Evolutionary conservation across 148 eudicot genomes (phyloP).

Genomic region (Fallopia convolvulus): DNA sequence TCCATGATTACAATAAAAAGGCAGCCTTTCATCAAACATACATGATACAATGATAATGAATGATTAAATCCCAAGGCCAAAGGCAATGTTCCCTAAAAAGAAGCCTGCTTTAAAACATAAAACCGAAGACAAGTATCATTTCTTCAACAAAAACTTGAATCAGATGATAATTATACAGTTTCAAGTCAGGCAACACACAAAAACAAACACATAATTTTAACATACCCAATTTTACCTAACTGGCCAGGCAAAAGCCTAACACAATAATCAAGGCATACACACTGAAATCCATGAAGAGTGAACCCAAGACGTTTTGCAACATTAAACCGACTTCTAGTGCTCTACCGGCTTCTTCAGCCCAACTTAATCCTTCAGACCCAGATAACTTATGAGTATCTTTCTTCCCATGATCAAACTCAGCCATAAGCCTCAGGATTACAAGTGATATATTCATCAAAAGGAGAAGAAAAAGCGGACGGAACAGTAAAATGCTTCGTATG

Average conservation of each 20-base stretch:
- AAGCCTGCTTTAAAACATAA: background rate
- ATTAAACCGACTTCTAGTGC: slow-evolving; percentile 60
- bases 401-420: slow-evolving; percentile 23
- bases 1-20: background rate
- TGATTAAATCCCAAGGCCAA: background rate
- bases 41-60: background rate
- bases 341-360: slow-evolving; percentile 49
- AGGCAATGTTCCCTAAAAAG: background rate
- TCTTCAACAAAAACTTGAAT: slow-evolving; percentile 1
- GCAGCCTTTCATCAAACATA: slow-evolving; percentile 3
- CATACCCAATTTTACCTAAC: slow-evolving; percentile 16
- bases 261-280: slow-evolving; percentile 52
- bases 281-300: slow-evolving; percentile 61
- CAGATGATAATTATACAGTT: background rate
- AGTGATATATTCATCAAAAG: slow-evolving; percentile 51
- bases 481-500: slow-evolving; percentile 36
- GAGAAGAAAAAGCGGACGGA: slow-evolving; percentile 65
- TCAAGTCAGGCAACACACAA: background rate
- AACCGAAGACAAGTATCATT: background rate
- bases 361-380: slow-evolving; percentile 30
- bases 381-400: slow-evolving; percentile 19
- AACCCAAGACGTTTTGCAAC: slow-evolving; percentile 44
- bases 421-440: slow-evolving; percentile 35
- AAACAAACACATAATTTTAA: slow-evolving; percentile 3
- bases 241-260: slow-evolving; percentile 44